Conservation (phyloP, 2,329 filamentous ascomycete species). For the Corinectria fuckeliana region DNA sequence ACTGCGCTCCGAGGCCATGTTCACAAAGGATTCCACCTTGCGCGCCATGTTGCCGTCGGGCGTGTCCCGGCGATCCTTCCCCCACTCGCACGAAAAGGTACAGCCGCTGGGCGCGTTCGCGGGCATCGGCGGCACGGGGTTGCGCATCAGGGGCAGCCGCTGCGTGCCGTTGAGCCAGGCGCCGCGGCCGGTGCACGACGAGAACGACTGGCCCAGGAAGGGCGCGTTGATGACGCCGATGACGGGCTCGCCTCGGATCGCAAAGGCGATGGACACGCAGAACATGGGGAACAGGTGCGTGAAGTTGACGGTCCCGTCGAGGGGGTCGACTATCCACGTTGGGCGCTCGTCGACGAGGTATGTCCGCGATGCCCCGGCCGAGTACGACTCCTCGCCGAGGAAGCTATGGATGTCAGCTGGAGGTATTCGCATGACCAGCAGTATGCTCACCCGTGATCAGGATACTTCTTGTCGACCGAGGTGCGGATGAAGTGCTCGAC, state of each 20-base stretch:
- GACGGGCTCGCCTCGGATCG: slow-evolving; percentile 63
- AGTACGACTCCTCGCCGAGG: slow-evolving; percentile 79
- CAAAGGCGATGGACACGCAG: slow-evolving; percentile 77
- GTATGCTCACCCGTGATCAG: slow-evolving; percentile 65
- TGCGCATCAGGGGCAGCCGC: slow-evolving; percentile 66
- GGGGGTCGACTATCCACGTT: slow-evolving; percentile 79
- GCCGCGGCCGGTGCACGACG: slow-evolving; percentile 68
- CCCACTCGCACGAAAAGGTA: slow-evolving; percentile 80
- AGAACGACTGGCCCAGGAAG: slow-evolving; percentile 72
- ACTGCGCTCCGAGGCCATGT: slow-evolving; percentile 72
- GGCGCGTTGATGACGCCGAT: slow-evolving; percentile 78
- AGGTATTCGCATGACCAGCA: neutral
- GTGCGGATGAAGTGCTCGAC: slow-evolving; percentile 74
- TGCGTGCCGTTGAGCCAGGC: slow-evolving; percentile 73
- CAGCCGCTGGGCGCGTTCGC: slow-evolving; percentile 70
- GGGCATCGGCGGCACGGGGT: slow-evolving; percentile 69
- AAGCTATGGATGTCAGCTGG: slow-evolving; percentile 57
- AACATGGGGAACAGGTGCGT: slow-evolving; percentile 83
- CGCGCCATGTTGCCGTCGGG: slow-evolving; percentile 72
- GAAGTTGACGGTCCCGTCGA: slow-evolving; percentile 83
- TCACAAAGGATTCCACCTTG: slow-evolving; percentile 78
- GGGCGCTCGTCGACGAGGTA: slow-evolving; percentile 70
- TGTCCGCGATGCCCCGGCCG: slow-evolving; percentile 68
- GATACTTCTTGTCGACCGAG: slow-evolving; percentile 65
- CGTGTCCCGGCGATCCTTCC: slow-evolving; percentile 73